These are phyloP conservation scores for Euphorbia celastroides DNA, from an alignment of 441 rosid genomes.

Conservation along the genomic window DNA sequence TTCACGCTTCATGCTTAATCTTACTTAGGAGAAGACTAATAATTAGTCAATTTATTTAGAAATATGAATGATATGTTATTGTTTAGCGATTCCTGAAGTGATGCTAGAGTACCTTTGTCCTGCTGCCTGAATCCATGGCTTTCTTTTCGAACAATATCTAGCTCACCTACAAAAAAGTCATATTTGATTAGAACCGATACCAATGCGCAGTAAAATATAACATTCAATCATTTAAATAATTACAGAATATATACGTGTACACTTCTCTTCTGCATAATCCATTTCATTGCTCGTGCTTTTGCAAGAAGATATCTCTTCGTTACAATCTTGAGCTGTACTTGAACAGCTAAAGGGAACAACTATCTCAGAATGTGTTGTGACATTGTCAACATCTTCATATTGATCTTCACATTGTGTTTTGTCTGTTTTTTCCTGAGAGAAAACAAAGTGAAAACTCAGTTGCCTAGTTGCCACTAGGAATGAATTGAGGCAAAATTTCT, in stretches of 20 bases:
- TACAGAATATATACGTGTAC: not conserved
- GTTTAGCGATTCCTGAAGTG: too few species aligned
- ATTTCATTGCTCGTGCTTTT: not conserved
- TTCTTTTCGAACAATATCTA: too few species aligned
- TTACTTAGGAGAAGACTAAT: too few species aligned
- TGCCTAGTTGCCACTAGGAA: slow-evolving; percentile 35
- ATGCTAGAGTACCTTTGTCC: not conserved
- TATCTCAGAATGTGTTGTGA: not conserved
- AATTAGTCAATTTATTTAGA: too few species aligned
- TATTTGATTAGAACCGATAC: not conserved
- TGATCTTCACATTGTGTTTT: not conserved
- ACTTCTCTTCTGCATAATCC: not conserved
- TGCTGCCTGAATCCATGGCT: not conserved
- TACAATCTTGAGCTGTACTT: not conserved
- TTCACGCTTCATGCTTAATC: too few species aligned
- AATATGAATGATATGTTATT: not conserved
- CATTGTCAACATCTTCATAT: not conserved
- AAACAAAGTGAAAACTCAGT: not conserved
- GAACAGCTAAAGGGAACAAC: not conserved
- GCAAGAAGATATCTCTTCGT: not conserved
- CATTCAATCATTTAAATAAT: not conserved
- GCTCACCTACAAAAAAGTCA: too few species aligned
- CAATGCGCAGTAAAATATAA: not conserved
- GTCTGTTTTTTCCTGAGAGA: not conserved
- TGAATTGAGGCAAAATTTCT: slow-evolving; percentile 31